These are phyloP conservation scores for Rachicladosporium sp. DNA, from an alignment of 2,329 filamentous ascomycete genomes.

Conservation along the genomic window DNA sequence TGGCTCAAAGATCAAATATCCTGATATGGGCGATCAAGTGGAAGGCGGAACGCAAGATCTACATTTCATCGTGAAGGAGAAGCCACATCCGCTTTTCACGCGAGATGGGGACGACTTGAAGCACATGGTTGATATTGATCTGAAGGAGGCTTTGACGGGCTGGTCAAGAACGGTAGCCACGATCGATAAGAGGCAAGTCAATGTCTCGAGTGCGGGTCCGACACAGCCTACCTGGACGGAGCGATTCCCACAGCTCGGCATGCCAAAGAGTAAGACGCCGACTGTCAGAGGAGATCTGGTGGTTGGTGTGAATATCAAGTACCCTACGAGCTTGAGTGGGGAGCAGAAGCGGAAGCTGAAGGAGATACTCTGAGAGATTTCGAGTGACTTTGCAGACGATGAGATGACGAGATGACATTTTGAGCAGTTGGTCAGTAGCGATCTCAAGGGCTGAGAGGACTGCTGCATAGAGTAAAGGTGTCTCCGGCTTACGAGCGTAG, in stretches of 20 bases:
- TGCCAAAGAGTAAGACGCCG: slow-evolving; percentile 89
- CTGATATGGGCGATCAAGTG: slow-evolving; percentile 93
- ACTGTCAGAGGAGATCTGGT: slow-evolving; percentile 75
- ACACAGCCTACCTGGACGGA: slow-evolving; percentile 77
- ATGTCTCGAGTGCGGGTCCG: slow-evolving; percentile 66
- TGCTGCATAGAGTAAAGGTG: no score
- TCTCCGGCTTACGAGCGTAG: no score
- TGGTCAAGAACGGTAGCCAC: slow-evolving; percentile 88
- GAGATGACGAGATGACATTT: no score
- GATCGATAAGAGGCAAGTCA: slow-evolving; percentile 81
- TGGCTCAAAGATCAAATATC: slow-evolving; percentile 96
- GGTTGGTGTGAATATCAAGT: slow-evolving; percentile 83
- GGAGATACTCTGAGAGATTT: slow-evolving; percentile 51
- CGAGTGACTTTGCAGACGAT: no score
- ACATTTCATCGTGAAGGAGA: slow-evolving; percentile 92
- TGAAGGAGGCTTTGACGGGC: slow-evolving; percentile 90
- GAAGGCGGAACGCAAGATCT: slow-evolving; percentile 92
- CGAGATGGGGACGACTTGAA: slow-evolving; percentile 82
- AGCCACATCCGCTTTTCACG: slow-evolving; percentile 71
- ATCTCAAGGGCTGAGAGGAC: no score
- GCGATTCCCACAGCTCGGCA: slow-evolving; percentile 71
- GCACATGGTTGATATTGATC: slow-evolving; percentile 63
- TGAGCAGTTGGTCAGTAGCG: no score
- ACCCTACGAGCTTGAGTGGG: slow-evolving; percentile 64
- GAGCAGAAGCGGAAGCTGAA: slow-evolving; percentile 70